phyloP scores from a whole-genome alignment of 1,284 basidiomycete species.

The Puccinia polysora region DNA sequence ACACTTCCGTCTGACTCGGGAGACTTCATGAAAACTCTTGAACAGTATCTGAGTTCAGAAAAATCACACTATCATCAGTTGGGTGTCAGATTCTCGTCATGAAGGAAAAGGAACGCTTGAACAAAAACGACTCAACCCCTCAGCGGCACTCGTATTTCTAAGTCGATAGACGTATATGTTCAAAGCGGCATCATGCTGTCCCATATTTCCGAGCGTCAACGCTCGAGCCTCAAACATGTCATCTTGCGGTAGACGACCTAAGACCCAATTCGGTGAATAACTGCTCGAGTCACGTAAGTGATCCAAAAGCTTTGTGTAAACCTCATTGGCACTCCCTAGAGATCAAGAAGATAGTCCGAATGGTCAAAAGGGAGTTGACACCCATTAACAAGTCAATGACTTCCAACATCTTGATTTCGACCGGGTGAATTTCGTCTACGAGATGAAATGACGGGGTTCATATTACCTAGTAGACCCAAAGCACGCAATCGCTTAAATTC shows the following conservation, averaged over 20 bases:
- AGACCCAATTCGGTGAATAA: slow-evolving; percentile 74
- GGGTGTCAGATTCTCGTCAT: too few relatives aligned
- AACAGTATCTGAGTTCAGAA: too few relatives aligned
- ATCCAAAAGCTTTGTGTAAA: slow-evolving; percentile 67
- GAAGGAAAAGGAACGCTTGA: too few relatives aligned
- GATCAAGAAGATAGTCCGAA: too few relatives aligned
- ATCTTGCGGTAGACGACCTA: slow-evolving; percentile 69
- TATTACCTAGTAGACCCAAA: slow-evolving; percentile 62
- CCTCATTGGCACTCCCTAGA: slow-evolving; percentile 53
- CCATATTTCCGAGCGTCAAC: slow-evolving; percentile 78
- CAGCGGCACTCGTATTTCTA: slow-evolving; percentile 74
- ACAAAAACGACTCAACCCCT: too few relatives aligned
- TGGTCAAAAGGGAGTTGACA: not conserved
- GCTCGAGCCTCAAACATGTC: slow-evolving; percentile 83
- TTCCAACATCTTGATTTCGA: not conserved
- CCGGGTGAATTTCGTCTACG: too few relatives aligned
- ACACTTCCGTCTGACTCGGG: slow-evolving; percentile 60
- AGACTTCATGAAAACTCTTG: too few relatives aligned
- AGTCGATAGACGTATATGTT: slow-evolving; percentile 85
- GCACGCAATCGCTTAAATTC: slow-evolving; percentile 59
- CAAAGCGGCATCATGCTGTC: slow-evolving; percentile 84
- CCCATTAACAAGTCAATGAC: not conserved
- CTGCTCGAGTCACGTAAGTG: slow-evolving; percentile 70
- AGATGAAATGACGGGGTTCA: slow-evolving; percentile 47
- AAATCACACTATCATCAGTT: too few relatives aligned